A percentile compares a stretch with the other conserved stretches of the same genome.
Evolutionary conservation across 2,329 filamentous ascomycete genomes (phyloP).

Genomic region (Fusarium floridanum): DNA sequence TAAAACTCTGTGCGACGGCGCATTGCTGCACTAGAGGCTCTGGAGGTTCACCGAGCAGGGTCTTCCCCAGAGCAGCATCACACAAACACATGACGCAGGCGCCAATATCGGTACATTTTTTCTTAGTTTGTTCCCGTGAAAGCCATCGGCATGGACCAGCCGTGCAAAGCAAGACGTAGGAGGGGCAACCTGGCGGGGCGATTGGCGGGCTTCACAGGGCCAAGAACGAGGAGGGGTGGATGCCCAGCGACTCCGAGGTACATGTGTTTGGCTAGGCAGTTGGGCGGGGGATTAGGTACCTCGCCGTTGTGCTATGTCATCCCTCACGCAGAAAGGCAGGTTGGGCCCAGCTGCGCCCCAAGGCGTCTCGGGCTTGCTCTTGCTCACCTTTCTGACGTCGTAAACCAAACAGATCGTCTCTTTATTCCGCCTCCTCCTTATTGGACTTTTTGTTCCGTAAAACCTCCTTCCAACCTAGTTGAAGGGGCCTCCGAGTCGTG

Average conservation of each 20-base stretch:
- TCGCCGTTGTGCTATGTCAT: constrained; percentile 42
- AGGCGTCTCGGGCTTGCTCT: constrained; percentile 39
- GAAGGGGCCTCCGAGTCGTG: neutral
- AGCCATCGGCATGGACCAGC: constrained; percentile 27
- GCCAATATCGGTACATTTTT: constrained; percentile 37
- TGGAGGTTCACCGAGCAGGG: constrained; percentile 20
- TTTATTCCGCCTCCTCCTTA: constrained; percentile 29
- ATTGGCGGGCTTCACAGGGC: constrained; percentile 17
- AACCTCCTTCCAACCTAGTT: constrained; percentile 2
- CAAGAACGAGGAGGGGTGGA: constrained; percentile 30
- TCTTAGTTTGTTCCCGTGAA: constrained; percentile 3
- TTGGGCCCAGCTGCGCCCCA: constrained; percentile 45
- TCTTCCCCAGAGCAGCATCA: constrained; percentile 21
- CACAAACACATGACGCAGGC: constrained; percentile 9
- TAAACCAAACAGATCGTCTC: constrained; percentile 32
- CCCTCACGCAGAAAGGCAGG: constrained; percentile 27
- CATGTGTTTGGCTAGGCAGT: neutral
- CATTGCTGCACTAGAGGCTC: constrained; percentile 19
- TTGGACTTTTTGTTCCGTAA: constrained; percentile 14
- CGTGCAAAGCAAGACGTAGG: constrained; percentile 41
- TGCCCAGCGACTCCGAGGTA: constrained; percentile 31
- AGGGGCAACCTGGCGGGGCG: constrained; percentile 47
- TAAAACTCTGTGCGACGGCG: constrained; percentile 25
- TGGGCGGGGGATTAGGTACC: constrained; percentile 17
- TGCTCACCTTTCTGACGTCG: constrained; percentile 40